phyloP scores from a whole-genome alignment of 192 early-diverging fungal genomes.

The Gryganskiella cystojenkinii region DNA sequence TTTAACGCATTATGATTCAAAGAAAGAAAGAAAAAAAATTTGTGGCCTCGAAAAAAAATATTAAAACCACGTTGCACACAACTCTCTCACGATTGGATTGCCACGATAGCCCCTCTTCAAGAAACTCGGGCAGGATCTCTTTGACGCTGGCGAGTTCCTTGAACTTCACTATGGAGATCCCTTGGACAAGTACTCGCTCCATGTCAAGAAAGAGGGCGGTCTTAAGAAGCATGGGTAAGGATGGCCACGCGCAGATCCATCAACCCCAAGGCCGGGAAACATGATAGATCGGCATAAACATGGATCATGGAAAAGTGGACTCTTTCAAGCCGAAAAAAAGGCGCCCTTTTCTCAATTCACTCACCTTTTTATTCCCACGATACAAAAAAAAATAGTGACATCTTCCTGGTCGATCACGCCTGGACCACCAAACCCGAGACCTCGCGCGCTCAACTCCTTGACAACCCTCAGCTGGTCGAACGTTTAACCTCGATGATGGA shows the following conservation, averaged over 20 bases:
- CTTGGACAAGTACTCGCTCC: constrained; percentile 61
- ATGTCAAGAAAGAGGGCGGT: constrained; percentile 55
- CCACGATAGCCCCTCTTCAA: constrained; percentile 57
- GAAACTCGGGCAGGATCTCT: constrained; percentile 60
- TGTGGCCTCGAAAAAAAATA: no score
- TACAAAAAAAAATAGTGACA: constrained; percentile 50
- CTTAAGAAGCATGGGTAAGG: constrained; percentile 61
- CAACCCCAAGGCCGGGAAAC: no score
- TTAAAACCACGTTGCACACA: no score
- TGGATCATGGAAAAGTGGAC: no score
- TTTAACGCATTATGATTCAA: neutral
- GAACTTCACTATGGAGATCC: constrained; percentile 63
- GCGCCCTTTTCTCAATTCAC: no score
- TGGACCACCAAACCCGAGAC: constrained; percentile 76
- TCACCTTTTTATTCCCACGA: neutral
- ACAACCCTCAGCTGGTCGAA: constrained; percentile 66
- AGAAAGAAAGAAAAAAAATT: no score
- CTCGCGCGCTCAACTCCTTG: constrained; percentile 61
- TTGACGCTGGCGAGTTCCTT: constrained; percentile 61
- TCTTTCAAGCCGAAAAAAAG: no score
- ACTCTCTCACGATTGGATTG: neutral
- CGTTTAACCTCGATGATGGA: constrained; percentile 72
- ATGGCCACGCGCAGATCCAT: neutral
- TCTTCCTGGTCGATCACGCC: constrained; percentile 77
- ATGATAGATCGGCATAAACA: no score